Conservation (phyloP, 2,329 filamentous ascomycete genomes). For the Metarhizium brunneum region DNA sequence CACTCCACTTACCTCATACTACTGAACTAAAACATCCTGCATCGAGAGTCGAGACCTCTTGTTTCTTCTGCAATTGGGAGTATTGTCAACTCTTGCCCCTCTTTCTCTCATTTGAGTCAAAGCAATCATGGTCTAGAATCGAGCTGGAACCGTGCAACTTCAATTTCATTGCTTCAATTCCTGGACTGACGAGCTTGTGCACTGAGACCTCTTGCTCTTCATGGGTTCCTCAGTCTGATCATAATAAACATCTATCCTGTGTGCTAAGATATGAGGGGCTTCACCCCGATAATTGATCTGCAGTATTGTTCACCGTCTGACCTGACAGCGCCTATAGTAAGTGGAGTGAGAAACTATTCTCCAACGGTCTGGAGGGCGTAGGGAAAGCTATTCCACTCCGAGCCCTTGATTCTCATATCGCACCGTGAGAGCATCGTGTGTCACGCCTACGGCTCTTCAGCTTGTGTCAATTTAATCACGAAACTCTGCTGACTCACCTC, state of each 20-base stretch:
- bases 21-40: no score
- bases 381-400: neutral
- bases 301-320: neutral
- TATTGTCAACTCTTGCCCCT: no score
- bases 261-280: neutral
- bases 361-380: neutral
- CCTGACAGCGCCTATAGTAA: neutral
- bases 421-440: constrained; percentile 27
- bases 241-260: neutral
- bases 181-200: neutral
- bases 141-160: neutral
- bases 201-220: neutral
- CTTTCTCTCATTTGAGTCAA: no score
- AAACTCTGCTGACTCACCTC: constrained; percentile 17
- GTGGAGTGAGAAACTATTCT: neutral
- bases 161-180: neutral
- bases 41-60: no score
- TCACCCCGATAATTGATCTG: neutral
- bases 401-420: constrained; percentile 19
- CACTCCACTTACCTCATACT: no score
- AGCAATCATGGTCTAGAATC: no score
- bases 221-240: neutral
- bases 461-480: neutral
- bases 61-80: no score
- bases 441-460: constrained; percentile 18